Percentiles rank a stretch among this genome's conserved stretches.
Evolutionary conservation across 108 stramenopile genomes (phyloP).

Genomic region (Stephanodiscus triporus): DNA sequence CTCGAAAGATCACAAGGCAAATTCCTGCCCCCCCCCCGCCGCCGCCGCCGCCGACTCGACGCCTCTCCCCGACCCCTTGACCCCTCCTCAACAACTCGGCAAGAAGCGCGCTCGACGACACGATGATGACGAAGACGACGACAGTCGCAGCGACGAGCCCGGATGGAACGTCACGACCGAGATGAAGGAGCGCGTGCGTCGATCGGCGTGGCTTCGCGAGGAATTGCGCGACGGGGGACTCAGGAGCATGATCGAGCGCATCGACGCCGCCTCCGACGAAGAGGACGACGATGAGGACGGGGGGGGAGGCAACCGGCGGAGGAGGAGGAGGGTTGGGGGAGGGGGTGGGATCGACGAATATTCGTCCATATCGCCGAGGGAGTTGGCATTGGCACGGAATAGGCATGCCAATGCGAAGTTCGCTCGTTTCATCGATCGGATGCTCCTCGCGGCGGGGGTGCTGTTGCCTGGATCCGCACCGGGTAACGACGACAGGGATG

Average conservation of each 20-base stretch:
- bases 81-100: too few relatives aligned
- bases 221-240: constrained; percentile 76
- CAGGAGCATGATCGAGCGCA: constrained; percentile 57
- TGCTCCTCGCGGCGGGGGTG: constrained; percentile 67
- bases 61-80: too few relatives aligned
- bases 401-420: constrained; percentile 62
- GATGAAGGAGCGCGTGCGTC: constrained; percentile 64
- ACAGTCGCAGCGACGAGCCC: constrained; percentile 54
- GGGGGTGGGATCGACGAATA: not conserved
- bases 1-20: constrained; percentile 71
- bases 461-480: too few relatives aligned
- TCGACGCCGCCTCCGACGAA: constrained; percentile 44
- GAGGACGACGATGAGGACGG: constrained; percentile 20
- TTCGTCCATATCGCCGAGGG: constrained; percentile 44
- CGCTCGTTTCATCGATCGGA: constrained; percentile 65
- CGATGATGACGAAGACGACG: constrained; percentile 53
- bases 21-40: constrained; percentile 31
- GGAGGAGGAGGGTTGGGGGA: not conserved
- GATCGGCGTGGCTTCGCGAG: constrained; percentile 64
- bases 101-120: too few relatives aligned
- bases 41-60: not conserved
- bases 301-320: not conserved
- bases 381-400: constrained; percentile 32
- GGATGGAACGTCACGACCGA: constrained; percentile 79
- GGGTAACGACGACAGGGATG: too few relatives aligned